Evolutionary conservation across 164 flowering plant species (phyloP), one percentile per base, ranked within the genome.

Genomic region (Annona squamosa): DNA sequence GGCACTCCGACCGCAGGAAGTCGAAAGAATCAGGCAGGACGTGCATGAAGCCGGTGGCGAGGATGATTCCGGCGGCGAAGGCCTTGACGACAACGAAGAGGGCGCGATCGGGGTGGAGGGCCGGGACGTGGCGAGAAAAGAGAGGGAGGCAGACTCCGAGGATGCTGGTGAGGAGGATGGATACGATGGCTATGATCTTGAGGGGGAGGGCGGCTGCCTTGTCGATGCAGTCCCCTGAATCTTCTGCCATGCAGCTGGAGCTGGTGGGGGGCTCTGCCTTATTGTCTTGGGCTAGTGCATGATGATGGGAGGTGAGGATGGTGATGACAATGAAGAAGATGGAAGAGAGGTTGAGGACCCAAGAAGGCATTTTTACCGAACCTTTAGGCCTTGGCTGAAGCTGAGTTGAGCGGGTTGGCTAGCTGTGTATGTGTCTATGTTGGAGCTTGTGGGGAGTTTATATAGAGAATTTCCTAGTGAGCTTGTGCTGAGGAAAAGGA

Each of bases 31-130:
- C 84, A 0, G 81, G 84, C 69, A 81, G 57, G 0, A 81, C 81
- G 37, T 81, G 84, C 81, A 81, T 76, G 64, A 76, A 77, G 12
- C 83, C 83, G 0, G 83, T 81, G 2, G 79, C 81, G 0, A 81
- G 79, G 19, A 81, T 81, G 46, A 81, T 72, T 17, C 84, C 84
- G 0, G 79, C 77, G 0, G 84, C 81, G 48, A 81, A 81, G 5
- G 84, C 73, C 67, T 76, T 81, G 4, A 81, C 76, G 4, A 81
- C 52, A 12, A 76, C 66, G 41, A 81, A 81, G 4, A 76, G 47
- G 44, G 70, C 59, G 4, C 76, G 52, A 37, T 81, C 79, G 2
- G 84, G 84, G 3, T 63, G 67, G 41, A 78, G 72, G 3, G 76
- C 76, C 0, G 81, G 81, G 65, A 78, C 18, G 0, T 62, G 59